These are phyloP conservation scores for Elaeis oleifera DNA, from an alignment of 202 grass and related monocot genomes.

Conservation along the genomic window DNA sequence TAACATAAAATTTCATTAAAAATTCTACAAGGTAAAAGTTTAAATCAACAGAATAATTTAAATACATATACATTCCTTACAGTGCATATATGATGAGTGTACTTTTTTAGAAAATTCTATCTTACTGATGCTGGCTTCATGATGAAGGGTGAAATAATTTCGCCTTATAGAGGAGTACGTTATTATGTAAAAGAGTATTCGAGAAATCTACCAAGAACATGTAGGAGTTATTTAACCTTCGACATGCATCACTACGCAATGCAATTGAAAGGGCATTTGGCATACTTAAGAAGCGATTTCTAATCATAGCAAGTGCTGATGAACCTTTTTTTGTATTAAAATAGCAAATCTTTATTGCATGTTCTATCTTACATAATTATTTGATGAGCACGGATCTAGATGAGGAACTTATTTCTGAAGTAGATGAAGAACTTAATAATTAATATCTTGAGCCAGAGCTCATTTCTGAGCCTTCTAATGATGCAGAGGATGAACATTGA, in stretches of 20 bases:
- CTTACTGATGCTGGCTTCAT: conserved; percentile 11
- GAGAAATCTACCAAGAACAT: no score
- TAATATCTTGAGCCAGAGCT: no score
- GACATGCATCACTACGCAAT: no score
- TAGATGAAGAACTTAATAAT: not conserved
- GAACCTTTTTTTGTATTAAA: not conserved
- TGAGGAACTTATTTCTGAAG: conserved; percentile 6
- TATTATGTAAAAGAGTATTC: no score
- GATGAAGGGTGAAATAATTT: not conserved
- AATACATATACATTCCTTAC: no score
- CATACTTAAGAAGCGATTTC: conserved; percentile 15
- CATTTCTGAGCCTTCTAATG: no score
- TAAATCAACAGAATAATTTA: no score
- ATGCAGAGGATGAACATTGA: no score
- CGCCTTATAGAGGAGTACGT: not conserved
- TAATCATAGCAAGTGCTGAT: conserved; percentile 5
- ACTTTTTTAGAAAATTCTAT: not conserved
- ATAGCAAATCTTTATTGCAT: not conserved
- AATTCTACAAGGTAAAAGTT: no score
- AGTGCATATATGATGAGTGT: no score
- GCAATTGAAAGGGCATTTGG: conserved; percentile 14
- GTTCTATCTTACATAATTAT: not conserved
- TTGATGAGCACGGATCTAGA: conserved; percentile 7
- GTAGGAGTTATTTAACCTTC: no score
- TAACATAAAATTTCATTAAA: no score